A percentile compares a stretch with the other conserved stretches of the same genome.
Evolutionary conservation across 2,329 filamentous ascomycete species (phyloP).

Genomic region (Graphilbum fragrans): DNA sequence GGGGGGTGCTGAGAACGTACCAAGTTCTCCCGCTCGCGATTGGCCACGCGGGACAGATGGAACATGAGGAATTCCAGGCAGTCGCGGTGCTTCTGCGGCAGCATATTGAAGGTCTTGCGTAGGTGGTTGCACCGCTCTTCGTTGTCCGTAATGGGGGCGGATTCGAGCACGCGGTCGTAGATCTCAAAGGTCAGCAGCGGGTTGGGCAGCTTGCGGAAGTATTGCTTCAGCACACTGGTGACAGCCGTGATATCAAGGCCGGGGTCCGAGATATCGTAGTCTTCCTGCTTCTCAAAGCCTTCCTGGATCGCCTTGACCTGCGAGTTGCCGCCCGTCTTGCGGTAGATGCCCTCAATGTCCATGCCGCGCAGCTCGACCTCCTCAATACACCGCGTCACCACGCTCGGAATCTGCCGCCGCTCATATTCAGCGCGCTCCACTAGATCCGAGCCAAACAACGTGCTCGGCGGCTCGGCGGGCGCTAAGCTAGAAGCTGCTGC

Average conservation of each 20-base stretch:
- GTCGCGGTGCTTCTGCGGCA: constrained; percentile 76
- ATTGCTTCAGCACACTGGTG: constrained; percentile 92
- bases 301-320: constrained; percentile 85
- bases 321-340: constrained; percentile 88
- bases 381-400: constrained; percentile 88
- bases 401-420: constrained; percentile 75
- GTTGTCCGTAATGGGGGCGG: constrained; percentile 52
- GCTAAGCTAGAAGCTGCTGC: constrained; percentile 6
- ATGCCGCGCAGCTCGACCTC: constrained; percentile 94
- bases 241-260: constrained; percentile 93
- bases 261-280: constrained; percentile 87
- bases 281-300: constrained; percentile 76
- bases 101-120: constrained; percentile 58
- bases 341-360: constrained; percentile 95
- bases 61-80: constrained; percentile 90
- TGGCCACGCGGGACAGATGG: constrained; percentile 79
- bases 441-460: constrained; percentile 82
- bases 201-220: constrained; percentile 84
- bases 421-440: constrained; percentile 78
- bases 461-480: constrained; percentile 38
- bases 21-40: constrained; percentile 72
- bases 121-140: constrained; percentile 60
- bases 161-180: constrained; percentile 81
- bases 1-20: constrained; percentile 36
- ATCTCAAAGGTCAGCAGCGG: constrained; percentile 87